These are phyloP conservation scores for Dendrocalamus latiflorus DNA, from an alignment of 202 grass and related monocot species.

Conservation along the genomic window DNA sequence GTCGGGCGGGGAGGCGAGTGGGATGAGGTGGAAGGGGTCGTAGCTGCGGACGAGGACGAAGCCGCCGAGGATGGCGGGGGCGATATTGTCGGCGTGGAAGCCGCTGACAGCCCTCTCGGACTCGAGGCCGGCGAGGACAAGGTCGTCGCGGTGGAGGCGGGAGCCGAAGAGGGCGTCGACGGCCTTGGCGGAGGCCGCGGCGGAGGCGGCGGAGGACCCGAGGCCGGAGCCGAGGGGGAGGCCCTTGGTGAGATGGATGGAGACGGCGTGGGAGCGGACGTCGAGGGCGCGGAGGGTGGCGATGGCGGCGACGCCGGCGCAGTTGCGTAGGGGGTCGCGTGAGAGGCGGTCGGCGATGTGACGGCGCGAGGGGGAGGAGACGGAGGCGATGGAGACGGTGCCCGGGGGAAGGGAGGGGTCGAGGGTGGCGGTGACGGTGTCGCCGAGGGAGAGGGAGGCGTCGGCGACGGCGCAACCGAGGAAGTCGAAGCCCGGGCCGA, in stretches of 20 bases:
- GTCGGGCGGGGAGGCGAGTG: constrained; percentile 36
- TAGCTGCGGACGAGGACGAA: constrained; percentile 87
- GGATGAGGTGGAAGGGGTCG: constrained; percentile 61
- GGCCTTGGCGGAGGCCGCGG: constrained; percentile 65
- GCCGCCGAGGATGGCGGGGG: constrained; percentile 66
- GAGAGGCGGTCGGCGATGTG: constrained; percentile 52
- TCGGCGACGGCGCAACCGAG: constrained; percentile 71
- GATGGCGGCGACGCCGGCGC: constrained; percentile 67
- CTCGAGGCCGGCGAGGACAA: constrained; percentile 82
- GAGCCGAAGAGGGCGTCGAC: constrained; percentile 84
- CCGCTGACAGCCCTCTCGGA: constrained; percentile 91
- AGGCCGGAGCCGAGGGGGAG: constrained; percentile 86
- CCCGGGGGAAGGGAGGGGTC: constrained; percentile 51
- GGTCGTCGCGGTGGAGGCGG: constrained; percentile 45
- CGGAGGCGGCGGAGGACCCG: constrained; percentile 74
- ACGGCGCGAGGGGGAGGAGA: constrained; percentile 45
- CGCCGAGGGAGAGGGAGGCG: constrained; percentile 56
- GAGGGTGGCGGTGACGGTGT: constrained; percentile 69
- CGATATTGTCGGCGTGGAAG: constrained; percentile 92
- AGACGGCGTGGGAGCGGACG: constrained; percentile 65
- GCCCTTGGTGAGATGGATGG: constrained; percentile 72
- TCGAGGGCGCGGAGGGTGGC: constrained; percentile 60
- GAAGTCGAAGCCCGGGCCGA: constrained; percentile 86
- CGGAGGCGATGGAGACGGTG: constrained; percentile 61
- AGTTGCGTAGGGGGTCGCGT: constrained; percentile 65